phyloP scores from a whole-genome alignment of 2,329 filamentous ascomycete species.

The Neonectria neomacrospora region DNA sequence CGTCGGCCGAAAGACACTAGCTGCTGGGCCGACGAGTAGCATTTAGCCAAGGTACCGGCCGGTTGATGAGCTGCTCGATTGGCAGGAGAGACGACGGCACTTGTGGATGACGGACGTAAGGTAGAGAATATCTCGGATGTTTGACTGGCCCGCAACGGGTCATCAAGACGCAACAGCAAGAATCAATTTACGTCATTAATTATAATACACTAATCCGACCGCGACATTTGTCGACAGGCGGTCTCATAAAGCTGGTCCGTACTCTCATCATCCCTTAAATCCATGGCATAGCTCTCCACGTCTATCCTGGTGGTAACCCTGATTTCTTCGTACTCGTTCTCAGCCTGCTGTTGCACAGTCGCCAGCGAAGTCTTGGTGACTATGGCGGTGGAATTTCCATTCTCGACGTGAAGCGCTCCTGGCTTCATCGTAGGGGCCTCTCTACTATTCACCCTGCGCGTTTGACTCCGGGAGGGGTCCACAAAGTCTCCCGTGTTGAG shows the following conservation, averaged over 20 bases:
- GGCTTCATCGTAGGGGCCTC: background rate
- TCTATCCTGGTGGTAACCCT: constrained; percentile 29
- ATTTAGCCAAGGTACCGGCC: constrained; percentile 55
- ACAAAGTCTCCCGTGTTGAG: constrained; percentile 15
- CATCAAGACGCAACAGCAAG: background rate
- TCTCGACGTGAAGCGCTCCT: constrained; percentile 5
- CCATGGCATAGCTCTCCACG: constrained; percentile 24
- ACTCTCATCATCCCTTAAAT: constrained; percentile 19
- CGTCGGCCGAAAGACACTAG: too few relatives aligned
- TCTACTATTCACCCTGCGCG: constrained; percentile 8
- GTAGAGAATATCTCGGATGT: constrained; percentile 51
- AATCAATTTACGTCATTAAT: background rate
- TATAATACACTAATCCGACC: background rate
- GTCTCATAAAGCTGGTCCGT: constrained; percentile 27
- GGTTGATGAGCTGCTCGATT: constrained; percentile 61
- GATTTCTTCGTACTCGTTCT: constrained; percentile 20
- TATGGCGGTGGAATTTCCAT: background rate
- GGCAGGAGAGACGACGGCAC: constrained; percentile 59
- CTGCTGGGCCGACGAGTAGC: too few relatives aligned
- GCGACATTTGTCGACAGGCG: background rate
- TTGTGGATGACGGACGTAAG: constrained; percentile 59
- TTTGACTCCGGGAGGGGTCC: constrained; percentile 16
- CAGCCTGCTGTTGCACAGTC: background rate
- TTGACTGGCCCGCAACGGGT: constrained; percentile 22
- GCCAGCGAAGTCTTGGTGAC: background rate